phyloP scores from a whole-genome alignment of 371 early-diverging fungal species.

The Capniomyces stellatus region DNA sequence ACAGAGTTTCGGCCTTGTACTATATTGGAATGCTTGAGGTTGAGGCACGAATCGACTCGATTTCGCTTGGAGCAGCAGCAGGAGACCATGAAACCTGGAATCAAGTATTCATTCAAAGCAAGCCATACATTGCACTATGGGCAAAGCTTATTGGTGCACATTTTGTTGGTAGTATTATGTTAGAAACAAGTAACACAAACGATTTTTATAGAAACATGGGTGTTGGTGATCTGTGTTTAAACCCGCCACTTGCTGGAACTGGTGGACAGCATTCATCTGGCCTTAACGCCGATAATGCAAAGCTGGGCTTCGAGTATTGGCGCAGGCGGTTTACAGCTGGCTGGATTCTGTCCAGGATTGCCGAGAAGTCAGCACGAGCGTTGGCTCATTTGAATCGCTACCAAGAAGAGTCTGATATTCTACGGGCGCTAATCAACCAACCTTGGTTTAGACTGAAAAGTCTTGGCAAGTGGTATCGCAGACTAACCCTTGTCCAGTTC shows the following conservation, averaged over 20 bases:
- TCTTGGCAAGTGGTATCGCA: slow-evolving; percentile 53
- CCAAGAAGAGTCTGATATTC: slow-evolving; percentile 31
- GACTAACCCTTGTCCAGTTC: slow-evolving; percentile 39
- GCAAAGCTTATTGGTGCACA: not conserved
- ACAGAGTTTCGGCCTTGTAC: not conserved
- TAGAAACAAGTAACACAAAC: not conserved
- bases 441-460: slow-evolving; percentile 31
- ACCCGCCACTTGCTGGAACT: not conserved
- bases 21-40: not conserved
- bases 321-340: slow-evolving; percentile 26
- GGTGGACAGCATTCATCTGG: not conserved
- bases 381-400: slow-evolving; percentile 39
- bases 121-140: not conserved
- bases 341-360: slow-evolving; percentile 39
- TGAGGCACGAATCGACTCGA: not conserved
- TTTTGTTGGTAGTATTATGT: not conserved
- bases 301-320: slow-evolving; percentile 7
- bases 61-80: not conserved
- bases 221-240: not conserved
- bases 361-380: slow-evolving; percentile 32
- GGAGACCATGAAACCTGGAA: not conserved
- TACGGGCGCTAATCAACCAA: slow-evolving; percentile 40
- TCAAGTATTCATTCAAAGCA: not conserved
- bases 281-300: not conserved
- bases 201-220: not conserved